Base-by-base conservation (phyloP, 1,284 basidiomycete genomes). In the Singerocomus inundabilis region DNA sequence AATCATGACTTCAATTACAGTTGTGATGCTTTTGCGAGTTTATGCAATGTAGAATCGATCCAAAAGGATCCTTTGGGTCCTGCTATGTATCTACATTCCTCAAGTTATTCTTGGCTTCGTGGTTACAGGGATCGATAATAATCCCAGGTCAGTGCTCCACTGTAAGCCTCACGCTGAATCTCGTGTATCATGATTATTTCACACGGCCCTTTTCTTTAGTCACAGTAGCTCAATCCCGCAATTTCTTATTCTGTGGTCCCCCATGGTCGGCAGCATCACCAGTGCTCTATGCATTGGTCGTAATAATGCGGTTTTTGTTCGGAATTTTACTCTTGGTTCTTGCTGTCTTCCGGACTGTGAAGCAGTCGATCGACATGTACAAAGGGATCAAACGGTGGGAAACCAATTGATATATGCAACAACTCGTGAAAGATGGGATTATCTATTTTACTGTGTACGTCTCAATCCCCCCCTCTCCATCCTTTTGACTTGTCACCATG, bases 211-310 rank as follows among this genome's bases (percentile, higher is more conserved):
- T 1, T 16, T 11, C 37, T 25, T 15, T 3, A 39, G 37, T 16
- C 13, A 26, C n/a, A 11, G 1, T 11, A 11, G 9, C 7, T 2
- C 37, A 26, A 2, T 1, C n/a, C 1, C 2, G 6, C 6, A 2
- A 12, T n/a, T n/a, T 16, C n/a, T 11, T 10, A 11, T 16, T 16
- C 11, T 39, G 37, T 6, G 16, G 1, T 26, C 4, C 5, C n/a
- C n/a, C n/a, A n/a, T n/a, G n/a, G n/a, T n/a, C n/a, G 2, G 5
- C 4, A 3, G 6, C 0, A 11, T 16, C 15, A 5, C n/a, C n/a
- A n/a, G n/a, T 5, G 9, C 3, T 16, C 16, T 11, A n/a, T 24
- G 1, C 7, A 2, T 39, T 16, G 2, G n/a, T 5, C 2, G 5
- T 7, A 12, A 26, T 37, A 11, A 21, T 33, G 10, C 38, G 10